phyloP scores from a whole-genome alignment of 371 early-diverging fungal species.

The Mortierella sp. region DNA sequence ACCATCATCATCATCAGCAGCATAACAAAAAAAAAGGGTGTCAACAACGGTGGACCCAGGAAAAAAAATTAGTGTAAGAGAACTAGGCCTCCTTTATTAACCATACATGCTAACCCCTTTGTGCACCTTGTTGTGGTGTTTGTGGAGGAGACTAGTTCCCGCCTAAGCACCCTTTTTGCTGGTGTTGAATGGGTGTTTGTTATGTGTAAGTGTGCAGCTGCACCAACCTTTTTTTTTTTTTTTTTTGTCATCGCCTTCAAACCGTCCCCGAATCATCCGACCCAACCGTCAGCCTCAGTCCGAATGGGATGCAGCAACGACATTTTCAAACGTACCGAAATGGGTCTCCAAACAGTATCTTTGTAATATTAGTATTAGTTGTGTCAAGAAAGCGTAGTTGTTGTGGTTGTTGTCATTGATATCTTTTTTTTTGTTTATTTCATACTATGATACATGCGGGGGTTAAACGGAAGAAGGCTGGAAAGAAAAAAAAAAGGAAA shows the following conservation, averaged over 20 bases:
- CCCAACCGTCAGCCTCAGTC: too few relatives aligned
- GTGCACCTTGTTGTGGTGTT: not conserved
- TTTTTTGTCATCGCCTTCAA: too few relatives aligned
- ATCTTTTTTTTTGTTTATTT: constrained; percentile 4
- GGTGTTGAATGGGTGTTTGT: too few relatives aligned
- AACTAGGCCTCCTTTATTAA: too few relatives aligned
- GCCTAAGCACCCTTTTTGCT: not conserved
- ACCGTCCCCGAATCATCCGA: too few relatives aligned
- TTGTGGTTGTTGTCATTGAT: not conserved
- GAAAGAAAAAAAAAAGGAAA: not conserved
- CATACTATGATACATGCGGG: constrained; percentile 4
- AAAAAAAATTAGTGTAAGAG: not conserved
- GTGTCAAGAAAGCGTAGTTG: not conserved
- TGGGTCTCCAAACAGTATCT: too few relatives aligned
- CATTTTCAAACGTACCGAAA: too few relatives aligned
- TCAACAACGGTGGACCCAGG: not conserved
- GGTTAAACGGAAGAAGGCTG: not conserved
- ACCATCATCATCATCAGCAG: not conserved
- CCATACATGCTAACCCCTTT: not conserved
- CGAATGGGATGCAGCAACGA: too few relatives aligned
- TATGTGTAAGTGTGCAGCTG: too few relatives aligned
- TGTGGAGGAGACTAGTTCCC: not conserved
- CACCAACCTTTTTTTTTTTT: too few relatives aligned
- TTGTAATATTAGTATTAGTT: not conserved
- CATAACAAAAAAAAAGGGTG: not conserved